A percentile compares a stretch with the other conserved stretches of the same genome.
These are phyloP conservation scores for Fusarium algeriense DNA, from an alignment of 2,329 filamentous ascomycete genomes.

Conservation along the genomic window DNA sequence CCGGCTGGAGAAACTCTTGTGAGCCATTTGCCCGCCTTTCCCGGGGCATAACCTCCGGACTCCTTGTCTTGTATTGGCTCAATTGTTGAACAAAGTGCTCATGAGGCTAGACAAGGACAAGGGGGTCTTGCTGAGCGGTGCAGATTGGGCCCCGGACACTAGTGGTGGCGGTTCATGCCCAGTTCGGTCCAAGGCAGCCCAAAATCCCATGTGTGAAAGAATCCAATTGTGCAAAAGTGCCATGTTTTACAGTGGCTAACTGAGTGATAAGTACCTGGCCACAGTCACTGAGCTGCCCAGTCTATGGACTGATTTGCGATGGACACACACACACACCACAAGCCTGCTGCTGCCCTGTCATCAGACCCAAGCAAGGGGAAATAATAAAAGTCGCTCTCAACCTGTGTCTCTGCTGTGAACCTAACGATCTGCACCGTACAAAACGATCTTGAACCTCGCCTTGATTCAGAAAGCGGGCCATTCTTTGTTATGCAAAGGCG, in stretches of 20 bases:
- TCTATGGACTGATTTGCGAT: conserved; percentile 5
- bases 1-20: conserved; percentile 1
- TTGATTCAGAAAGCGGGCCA: conserved; percentile 32
- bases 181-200: background rate
- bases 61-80: background rate
- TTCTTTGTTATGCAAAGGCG: conserved; percentile 5
- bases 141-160: conserved; percentile 16
- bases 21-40: background rate
- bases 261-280: background rate
- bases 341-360: conserved; percentile 23
- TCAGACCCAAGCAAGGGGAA: conserved; percentile 25
- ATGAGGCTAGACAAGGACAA: conserved; percentile 23
- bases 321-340: conserved; percentile 1
- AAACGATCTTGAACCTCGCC: background rate
- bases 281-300: background rate
- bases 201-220: conserved; percentile 36
- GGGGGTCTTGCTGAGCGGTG: conserved; percentile 5
- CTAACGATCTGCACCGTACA: conserved; percentile 5
- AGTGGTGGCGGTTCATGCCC: conserved; percentile 23
- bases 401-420: background rate
- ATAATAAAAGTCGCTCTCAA: conserved; percentile 20
- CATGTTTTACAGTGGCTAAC: conserved; percentile 29
- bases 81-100: background rate
- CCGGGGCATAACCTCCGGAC: conserved; percentile 35
- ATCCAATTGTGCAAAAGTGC: conserved; percentile 40